Conservation (phyloP, 345 rosid genomes). For the Syzygium grande region DNA sequence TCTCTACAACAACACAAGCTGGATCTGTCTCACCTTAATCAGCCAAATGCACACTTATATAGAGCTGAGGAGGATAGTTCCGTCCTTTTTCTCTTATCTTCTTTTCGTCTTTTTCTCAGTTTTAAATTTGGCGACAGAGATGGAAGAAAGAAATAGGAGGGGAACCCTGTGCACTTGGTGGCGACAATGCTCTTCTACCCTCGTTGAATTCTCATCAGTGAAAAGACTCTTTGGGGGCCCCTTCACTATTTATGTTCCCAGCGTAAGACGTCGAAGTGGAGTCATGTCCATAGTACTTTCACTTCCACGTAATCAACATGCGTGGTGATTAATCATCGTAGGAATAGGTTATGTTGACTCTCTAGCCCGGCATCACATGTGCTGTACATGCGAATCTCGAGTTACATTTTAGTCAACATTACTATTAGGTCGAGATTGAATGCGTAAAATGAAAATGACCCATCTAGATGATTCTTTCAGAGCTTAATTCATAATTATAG, state of each 20-base stretch:
- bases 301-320: not conserved
- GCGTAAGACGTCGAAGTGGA: not conserved
- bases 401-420: no score
- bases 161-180: no score
- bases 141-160: not conserved
- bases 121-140: no score
- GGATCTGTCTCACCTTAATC: not conserved
- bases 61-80: not conserved
- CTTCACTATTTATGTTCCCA: not conserved
- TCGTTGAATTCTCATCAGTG: not conserved
- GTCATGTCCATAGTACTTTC: not conserved
- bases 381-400: not conserved
- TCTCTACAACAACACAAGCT: not conserved
- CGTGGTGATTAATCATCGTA: not conserved
- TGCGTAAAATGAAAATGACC: no score
- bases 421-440: no score
- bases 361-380: not conserved
- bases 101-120: not conserved
- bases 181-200: no score
- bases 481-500: not conserved
- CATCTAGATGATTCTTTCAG: no score
- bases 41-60: not conserved
- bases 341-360: not conserved
- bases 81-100: no score
- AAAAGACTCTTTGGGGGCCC: not conserved